Base-by-base conservation (phyloP, 768 basidiomycete genomes). In the Tulasnella sp. region DNA sequence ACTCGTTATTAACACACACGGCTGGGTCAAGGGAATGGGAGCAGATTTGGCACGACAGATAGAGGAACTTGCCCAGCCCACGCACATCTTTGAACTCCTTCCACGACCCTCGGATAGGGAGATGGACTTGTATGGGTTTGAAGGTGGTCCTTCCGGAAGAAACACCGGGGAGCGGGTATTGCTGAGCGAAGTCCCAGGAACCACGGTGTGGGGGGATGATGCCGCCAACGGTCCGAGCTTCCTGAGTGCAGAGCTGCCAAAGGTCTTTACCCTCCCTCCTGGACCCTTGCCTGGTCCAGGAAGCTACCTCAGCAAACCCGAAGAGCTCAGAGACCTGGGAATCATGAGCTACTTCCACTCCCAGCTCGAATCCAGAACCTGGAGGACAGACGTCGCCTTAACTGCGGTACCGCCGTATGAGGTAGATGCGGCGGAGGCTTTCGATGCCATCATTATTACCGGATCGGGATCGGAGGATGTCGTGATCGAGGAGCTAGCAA, bases 11-110 rank as follows among this genome's bases (percentile, higher is more conserved):
- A 99, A 99, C 81, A 98, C 93, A 0, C 96, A 97, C 90, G 97
- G 97, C 1, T 99, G 97, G 97, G 88, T 88, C 6, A 98, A 96
- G 82, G 97, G 97, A 8, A 88, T 97, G 2, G 97, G 97, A 3
- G 91, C 89, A 19, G 93, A 97, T 79, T 83, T 99, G 14, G 88
- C 89, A 1, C 81, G 81, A 17, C 88, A 87, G 78, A 91, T 99
- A 69, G 91, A 96, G 79, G 87, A 87, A 12, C 83, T 90, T 40
- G 83, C 89, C 5, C 85, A 87, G 31, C 88, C 93, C 0, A 88
- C 89, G 0, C 84, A 88, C 76, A 82, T 91, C 31, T 93, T 88
- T 81, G 80, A 31, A 82, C 84, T 78, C 79, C 79, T 49, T 58
- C 75, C 7, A n/a, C 69, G 69, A 36, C 37, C n/a, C 74, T 77